Conservation (phyloP, 2,329 filamentous ascomycete genomes). For the Penicillium sclerotiorum region DNA sequence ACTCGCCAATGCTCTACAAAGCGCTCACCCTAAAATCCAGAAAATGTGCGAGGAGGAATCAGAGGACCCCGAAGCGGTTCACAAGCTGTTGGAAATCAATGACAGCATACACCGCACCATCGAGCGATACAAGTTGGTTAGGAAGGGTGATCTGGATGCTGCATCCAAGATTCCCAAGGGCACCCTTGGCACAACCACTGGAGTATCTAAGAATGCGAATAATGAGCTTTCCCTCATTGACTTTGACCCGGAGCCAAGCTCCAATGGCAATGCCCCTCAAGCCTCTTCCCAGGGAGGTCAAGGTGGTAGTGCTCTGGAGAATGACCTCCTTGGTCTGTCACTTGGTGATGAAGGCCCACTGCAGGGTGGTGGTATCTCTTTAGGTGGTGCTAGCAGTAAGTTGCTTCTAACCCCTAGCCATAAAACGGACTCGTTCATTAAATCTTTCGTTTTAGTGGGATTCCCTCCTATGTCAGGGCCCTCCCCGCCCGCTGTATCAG, state of each 20-base stretch:
- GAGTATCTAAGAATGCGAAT: constrained; percentile 65
- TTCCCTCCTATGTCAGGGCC: constrained; percentile 43
- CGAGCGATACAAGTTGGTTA: constrained; percentile 91
- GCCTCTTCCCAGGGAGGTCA: constrained; percentile 38
- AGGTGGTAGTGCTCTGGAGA: constrained; percentile 72
- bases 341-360: constrained; percentile 72
- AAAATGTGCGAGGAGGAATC: constrained; percentile 99
- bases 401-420: background rate
- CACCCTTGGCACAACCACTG: constrained; percentile 69
- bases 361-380: constrained; percentile 77
- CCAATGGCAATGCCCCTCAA: constrained; percentile 47
- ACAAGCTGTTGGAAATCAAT: constrained; percentile 94
- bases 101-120: constrained; percentile 98
- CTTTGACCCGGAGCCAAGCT: constrained; percentile 66
- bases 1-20: constrained; percentile 83
- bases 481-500: constrained; percentile 21
- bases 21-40: constrained; percentile 96
- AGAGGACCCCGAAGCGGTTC: constrained; percentile 92
- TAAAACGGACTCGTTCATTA: background rate
- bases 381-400: constrained; percentile 67
- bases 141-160: constrained; percentile 86
- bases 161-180: constrained; percentile 83
- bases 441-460: constrained; percentile 12
- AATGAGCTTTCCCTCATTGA: constrained; percentile 93
- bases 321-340: constrained; percentile 87